phyloP scores from a whole-genome alignment of 768 basidiomycete species.

The Amanita pseudoporphyria region DNA sequence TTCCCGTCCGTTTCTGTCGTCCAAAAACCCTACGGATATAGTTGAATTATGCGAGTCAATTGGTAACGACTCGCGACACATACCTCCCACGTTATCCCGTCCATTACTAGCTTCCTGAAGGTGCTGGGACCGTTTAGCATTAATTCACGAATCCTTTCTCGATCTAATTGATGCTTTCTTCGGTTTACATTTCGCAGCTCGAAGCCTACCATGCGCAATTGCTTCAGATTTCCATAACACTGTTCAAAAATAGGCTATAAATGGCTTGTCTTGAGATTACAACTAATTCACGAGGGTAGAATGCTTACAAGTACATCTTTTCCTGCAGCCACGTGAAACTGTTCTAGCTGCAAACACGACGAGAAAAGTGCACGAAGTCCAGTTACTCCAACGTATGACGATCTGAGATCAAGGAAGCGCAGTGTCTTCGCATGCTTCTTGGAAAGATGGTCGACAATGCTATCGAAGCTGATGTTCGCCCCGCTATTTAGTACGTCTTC shows the following conservation, averaged over 20 bases:
- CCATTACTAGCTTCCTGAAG: constrained; percentile 22
- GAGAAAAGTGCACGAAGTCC: constrained; percentile 20
- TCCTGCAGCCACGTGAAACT: constrained; percentile 22
- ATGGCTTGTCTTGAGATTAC: not conserved
- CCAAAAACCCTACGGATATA: constrained; percentile 1
- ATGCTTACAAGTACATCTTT: constrained; percentile 22
- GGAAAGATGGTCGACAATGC: constrained; percentile 30
- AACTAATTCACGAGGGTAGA: not conserved
- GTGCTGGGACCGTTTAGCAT: constrained; percentile 17
- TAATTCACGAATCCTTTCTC: constrained; percentile 16
- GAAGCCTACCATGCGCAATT: constrained; percentile 24
- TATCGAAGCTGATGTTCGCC: constrained; percentile 19
- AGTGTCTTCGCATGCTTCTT: constrained; percentile 23
- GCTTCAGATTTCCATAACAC: constrained; percentile 10
- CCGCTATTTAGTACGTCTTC: constrained; percentile 11
- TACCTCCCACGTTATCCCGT: constrained; percentile 26
- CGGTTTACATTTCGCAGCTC: constrained; percentile 22
- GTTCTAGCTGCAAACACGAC: constrained; percentile 26
- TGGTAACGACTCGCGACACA: not conserved
- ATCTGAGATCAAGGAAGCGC: constrained; percentile 21
- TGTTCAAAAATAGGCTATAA: constrained; percentile 19
- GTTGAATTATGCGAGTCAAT: not conserved
- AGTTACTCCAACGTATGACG: constrained; percentile 21
- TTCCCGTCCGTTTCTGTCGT: not conserved
- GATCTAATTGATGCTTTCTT: constrained; percentile 13